phyloP scores from a whole-genome alignment of 31 red algal species.

The Asparagopsis taxiformis region DNA sequence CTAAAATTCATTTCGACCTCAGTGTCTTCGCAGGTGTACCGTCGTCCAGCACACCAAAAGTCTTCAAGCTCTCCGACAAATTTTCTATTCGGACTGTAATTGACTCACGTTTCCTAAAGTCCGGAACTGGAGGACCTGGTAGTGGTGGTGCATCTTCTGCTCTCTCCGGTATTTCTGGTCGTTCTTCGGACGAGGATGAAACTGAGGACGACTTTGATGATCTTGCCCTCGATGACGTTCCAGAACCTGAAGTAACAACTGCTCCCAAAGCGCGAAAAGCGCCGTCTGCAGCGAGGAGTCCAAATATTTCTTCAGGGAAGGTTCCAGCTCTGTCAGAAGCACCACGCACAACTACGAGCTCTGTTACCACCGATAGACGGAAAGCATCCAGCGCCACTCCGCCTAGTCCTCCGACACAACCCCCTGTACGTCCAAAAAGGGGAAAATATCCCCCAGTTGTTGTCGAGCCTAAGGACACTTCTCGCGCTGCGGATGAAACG shows the following conservation, averaged over 20 bases:
- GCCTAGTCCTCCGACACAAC: background rate
- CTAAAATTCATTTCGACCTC: constrained; percentile 70
- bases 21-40: constrained; percentile 51
- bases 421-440: background rate
- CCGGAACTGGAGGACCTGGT: constrained; percentile 10
- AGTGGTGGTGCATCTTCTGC: constrained; percentile 51
- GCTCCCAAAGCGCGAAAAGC: constrained; percentile 13
- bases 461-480: background rate
- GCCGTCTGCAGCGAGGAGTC: background rate
- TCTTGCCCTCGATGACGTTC: constrained; percentile 65
- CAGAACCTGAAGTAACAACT: constrained; percentile 52
- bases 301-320: background rate
- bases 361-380: background rate
- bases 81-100: constrained; percentile 29
- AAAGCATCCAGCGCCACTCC: background rate
- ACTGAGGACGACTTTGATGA: constrained; percentile 72
- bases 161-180: constrained; percentile 39
- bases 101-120: constrained; percentile 51
- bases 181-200: constrained; percentile 42
- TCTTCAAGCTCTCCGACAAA: constrained; percentile 58
- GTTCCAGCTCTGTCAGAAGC: background rate
- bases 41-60: constrained; percentile 23
- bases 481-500: background rate
- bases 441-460: background rate
- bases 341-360: background rate